Base-by-base conservation (phyloP, 805 yeast genomes). In the Saccharomyces jurei region DNA sequence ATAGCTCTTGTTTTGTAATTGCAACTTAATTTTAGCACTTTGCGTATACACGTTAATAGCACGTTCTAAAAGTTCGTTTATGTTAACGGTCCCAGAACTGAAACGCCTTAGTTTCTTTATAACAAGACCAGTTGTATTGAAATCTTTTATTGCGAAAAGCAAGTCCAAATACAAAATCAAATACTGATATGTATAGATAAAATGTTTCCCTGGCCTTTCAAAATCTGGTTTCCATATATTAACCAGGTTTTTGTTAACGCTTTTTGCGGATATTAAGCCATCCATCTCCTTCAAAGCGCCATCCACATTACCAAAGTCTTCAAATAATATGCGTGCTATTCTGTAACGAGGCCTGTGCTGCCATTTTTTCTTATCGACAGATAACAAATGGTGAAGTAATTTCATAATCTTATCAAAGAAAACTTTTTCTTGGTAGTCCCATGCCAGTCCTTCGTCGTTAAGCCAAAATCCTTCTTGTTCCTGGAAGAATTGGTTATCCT, bases 131-230 rank as follows among this genome's bases (percentile, higher is more conserved):
- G 94, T 71, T 0, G 82, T 74, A 14, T 78, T 78, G 49, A 86
- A 73, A 61, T 89, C 92, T 9, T 75, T 70, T 8, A 79, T 74
- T 27, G 74, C 68, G 32, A 76, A 71, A 26, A 88, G 68, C 26
- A 91, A 63, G 25, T 78, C 79, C 49, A 86, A 77, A 61, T 77
- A 84, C 63, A 84, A 86, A 49, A 73, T 67, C 25, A 88, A 79
- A 64, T 94, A 92, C 52, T 83, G 81, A 58, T 76, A 78, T 31
- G 86, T 84, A 69, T 86, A 89, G 10, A 81, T 82, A 66, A 90
- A 92, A 69, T 92, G 97, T 61, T 87, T 89, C 0, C 99, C 99
- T 0, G 97, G 94, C 22, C 95, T 72, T 67, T 95, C 99, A 61
- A 77, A 69, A 50, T 90, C 96, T 0, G 97, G 96, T 61, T 89